These are phyloP conservation scores for Solanum phureja DNA, from an alignment of 257 asterid species.

Conservation along the genomic window DNA sequence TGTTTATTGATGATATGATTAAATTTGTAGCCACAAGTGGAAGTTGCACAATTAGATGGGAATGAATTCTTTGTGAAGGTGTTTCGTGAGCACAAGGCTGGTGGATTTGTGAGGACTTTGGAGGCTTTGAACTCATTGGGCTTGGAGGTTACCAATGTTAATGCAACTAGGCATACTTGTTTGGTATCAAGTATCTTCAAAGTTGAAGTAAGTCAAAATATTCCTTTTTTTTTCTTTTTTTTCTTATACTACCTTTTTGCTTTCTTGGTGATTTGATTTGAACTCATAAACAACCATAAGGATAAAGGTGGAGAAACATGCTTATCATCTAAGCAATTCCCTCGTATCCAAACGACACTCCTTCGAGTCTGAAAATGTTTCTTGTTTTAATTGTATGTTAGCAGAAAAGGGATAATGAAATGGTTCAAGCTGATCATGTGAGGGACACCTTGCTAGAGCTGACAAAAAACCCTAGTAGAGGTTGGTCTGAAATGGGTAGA, in stretches of 20 bases:
- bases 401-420: constrained; percentile 56
- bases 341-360: background rate
- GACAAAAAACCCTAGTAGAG: constrained; percentile 47
- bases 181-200: constrained; percentile 77
- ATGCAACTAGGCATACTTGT: constrained; percentile 75
- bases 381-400: background rate
- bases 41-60: constrained; percentile 72
- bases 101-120: constrained; percentile 72
- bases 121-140: constrained; percentile 68
- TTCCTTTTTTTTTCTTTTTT: too few species aligned
- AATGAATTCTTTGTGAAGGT: constrained; percentile 80
- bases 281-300: too few species aligned
- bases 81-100: constrained; percentile 71
- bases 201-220: constrained; percentile 51
- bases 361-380: background rate
- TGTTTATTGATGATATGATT: background rate
- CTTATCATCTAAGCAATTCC: background rate
- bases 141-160: constrained; percentile 65
- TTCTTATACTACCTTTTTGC: background rate
- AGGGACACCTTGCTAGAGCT: constrained; percentile 74
- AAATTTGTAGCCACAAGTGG: constrained; percentile 73
- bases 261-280: background rate
- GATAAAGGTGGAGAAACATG: background rate
- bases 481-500: constrained; percentile 21
- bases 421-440: constrained; percentile 66